A percentile compares a stretch with the other conserved stretches of the same genome.
phyloP scores from a whole-genome alignment of 805 yeast genomes.

The Starmerella lactis-condensi region DNA sequence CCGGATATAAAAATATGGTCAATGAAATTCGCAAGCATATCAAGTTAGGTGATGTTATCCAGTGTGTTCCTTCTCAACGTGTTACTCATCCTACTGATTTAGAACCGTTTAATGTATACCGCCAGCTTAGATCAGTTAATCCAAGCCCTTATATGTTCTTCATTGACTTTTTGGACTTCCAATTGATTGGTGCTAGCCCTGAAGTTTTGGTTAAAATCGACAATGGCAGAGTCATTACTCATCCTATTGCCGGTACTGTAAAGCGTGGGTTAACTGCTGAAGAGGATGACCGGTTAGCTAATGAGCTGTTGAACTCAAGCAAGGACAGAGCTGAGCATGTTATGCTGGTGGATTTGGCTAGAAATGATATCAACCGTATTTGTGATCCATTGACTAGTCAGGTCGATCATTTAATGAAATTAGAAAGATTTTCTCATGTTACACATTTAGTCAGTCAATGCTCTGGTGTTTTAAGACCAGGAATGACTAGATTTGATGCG shows the following conservation, averaged over 20 bases:
- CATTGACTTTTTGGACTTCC: conserved; percentile 66
- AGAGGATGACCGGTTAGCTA: conserved; percentile 76
- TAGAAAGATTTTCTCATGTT: conserved; percentile 90
- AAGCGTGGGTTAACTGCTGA: conserved; percentile 75
- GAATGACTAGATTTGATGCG: conserved; percentile 84
- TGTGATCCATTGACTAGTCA: conserved; percentile 69
- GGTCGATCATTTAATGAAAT: conserved; percentile 74
- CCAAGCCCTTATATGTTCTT: conserved; percentile 96
- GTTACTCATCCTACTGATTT: conserved; percentile 85
- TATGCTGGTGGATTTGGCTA: conserved; percentile 93
- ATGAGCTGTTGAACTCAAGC: conserved; percentile 47
- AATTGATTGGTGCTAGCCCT: conserved; percentile 94
- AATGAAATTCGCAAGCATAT: conserved; percentile 58
- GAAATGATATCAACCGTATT: conserved; percentile 90
- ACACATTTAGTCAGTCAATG: conserved; percentile 93
- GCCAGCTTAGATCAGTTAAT: conserved; percentile 85
- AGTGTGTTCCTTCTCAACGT: conserved; percentile 96
- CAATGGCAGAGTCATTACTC: conserved; percentile 64
- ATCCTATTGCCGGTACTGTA: conserved; percentile 96
- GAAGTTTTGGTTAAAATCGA: conserved; percentile 79
- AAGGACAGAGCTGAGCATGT: conserved; percentile 97
- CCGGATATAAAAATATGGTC: conserved; percentile 80
- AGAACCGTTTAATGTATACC: conserved; percentile 91
- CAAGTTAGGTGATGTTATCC: conserved; percentile 81
- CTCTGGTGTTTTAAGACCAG: conserved; percentile 71